Percentiles rank a stretch among this genome's conserved stretches.
These are phyloP conservation scores for Botryosphaeria agaves DNA, from an alignment of 2,329 filamentous ascomycete species.

Conservation along the genomic window DNA sequence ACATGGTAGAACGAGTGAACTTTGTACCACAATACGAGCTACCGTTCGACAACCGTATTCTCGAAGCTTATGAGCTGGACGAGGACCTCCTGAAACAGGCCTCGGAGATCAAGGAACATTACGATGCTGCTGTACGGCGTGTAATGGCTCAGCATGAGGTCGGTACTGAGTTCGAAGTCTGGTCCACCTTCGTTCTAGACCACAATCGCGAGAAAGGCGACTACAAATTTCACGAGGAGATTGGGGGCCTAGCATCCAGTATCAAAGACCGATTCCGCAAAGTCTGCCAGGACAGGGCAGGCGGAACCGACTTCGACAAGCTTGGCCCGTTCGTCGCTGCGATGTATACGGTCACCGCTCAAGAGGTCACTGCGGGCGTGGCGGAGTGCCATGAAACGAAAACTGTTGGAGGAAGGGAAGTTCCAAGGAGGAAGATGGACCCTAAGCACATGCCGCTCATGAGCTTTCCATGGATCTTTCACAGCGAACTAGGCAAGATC, in stretches of 20 bases:
- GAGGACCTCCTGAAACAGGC: slow-evolving; percentile 40
- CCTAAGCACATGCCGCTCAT: slow-evolving; percentile 57
- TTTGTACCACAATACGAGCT: slow-evolving; percentile 58
- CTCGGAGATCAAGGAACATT: slow-evolving; percentile 51
- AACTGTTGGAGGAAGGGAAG: slow-evolving; percentile 19
- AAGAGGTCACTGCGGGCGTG: slow-evolving; percentile 46
- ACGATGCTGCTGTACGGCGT: slow-evolving; percentile 59
- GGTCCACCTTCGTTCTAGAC: slow-evolving; percentile 66
- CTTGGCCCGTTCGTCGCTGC: slow-evolving; percentile 63
- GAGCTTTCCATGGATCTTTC: slow-evolving; percentile 87
- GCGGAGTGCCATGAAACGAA: slow-evolving; percentile 27
- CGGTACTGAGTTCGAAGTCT: slow-evolving; percentile 78
- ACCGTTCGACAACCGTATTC: slow-evolving; percentile 59
- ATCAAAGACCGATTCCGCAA: slow-evolving; percentile 54
- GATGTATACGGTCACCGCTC: slow-evolving; percentile 71
- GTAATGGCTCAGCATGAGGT: slow-evolving; percentile 78
- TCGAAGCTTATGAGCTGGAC: slow-evolving; percentile 41
- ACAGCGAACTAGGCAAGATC: slow-evolving; percentile 51
- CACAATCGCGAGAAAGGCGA: slow-evolving; percentile 56
- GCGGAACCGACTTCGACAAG: slow-evolving; percentile 31
- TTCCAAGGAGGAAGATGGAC: slow-evolving; percentile 20
- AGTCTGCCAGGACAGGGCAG: slow-evolving; percentile 47
- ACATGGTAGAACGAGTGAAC: slow-evolving; percentile 49
- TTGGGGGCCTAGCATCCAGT: slow-evolving; percentile 47
- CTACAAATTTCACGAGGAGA: slow-evolving; percentile 76